Base-by-base conservation (phyloP, 345 rosid species). In the Populus nigra region DNA sequence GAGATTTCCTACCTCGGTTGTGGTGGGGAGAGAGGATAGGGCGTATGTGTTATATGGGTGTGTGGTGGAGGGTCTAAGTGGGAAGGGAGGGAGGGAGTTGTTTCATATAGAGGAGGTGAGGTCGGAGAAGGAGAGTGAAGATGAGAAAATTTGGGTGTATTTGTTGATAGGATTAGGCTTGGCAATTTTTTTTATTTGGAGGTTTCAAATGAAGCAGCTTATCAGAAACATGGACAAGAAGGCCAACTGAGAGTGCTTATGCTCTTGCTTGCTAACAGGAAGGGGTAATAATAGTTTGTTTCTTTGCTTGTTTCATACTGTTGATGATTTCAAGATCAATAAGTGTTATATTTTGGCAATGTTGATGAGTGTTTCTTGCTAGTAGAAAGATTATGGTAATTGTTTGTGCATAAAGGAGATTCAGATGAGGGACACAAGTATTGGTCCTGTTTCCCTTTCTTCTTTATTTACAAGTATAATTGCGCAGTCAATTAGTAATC, bases 201-300 rank as follows among this genome's bases (percentile, higher is more conserved):
- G 95, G 88, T 92, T 94, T 78, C 97, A 94, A 81, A 92, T 94
- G 98, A 88, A 76, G 79, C 85, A 72, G 62, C 94, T 94, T 13
- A 88, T 87, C 4, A 81, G 80, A 12, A 87, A 86, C 75, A 73
- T 91, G 88, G 88, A 90, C 75, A 90, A 84, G 22, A 92, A 94
- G 83, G 85, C 11, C 72, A 79, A 80, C 31, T 78, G 65, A 72
- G 18, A 4, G 16, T 47, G 50, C 50, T 47, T 47, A 3, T 13
- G 50, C 50, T 47, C 17, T 47, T 47, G 50, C 50, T 47, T 15
- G 4, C 50, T 47, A 47, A 6, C 17, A 12, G 50, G 50, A 45
- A 45, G 50, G 50, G 11, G 50, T 47, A 47, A 47, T 15, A 47
- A 13, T 41, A 3, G 45, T 47, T 13, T 47, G 50, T 47, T 47